Evolutionary conservation across 2,329 filamentous ascomycete genomes (phyloP).

Genomic region (Ophiocordyceps camponoti-leonardi): DNA sequence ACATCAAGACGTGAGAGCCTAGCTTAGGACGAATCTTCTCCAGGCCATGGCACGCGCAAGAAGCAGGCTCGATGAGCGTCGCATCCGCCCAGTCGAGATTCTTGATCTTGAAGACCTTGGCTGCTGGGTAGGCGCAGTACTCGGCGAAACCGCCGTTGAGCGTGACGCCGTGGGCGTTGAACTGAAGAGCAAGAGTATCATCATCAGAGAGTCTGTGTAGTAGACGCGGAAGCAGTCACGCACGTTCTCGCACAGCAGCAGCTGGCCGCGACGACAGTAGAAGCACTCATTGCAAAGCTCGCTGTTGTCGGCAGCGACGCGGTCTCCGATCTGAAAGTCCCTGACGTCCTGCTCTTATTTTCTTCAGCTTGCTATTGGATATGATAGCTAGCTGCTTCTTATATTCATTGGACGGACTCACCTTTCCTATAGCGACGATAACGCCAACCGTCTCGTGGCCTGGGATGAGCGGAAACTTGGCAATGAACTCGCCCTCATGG

Average conservation of each 20-base stretch:
- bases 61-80: conserved; percentile 52
- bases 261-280: conserved; percentile 53
- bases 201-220: neutral
- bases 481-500: conserved; percentile 51
- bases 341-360: conserved; percentile 28
- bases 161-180: conserved; percentile 49
- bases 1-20: conserved; percentile 47
- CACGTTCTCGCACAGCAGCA: conserved; percentile 47
- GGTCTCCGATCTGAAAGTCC: conserved; percentile 42
- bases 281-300: conserved; percentile 57
- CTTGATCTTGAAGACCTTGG: conserved; percentile 45
- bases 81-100: conserved; percentile 52
- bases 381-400: neutral
- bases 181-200: conserved; percentile 12
- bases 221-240: conserved; percentile 2
- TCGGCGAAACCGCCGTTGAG: conserved; percentile 58
- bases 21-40: conserved; percentile 52
- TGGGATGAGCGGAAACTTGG: conserved; percentile 47
- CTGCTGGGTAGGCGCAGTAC: conserved; percentile 38
- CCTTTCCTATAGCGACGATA: conserved; percentile 37
- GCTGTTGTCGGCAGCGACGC: conserved; percentile 46
- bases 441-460: conserved; percentile 53
- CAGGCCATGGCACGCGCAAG: conserved; percentile 53
- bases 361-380: too few species aligned
- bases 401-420: conserved; percentile 1